Conservation (phyloP, 345 rosid species). For the Pistacia atlantica region DNA sequence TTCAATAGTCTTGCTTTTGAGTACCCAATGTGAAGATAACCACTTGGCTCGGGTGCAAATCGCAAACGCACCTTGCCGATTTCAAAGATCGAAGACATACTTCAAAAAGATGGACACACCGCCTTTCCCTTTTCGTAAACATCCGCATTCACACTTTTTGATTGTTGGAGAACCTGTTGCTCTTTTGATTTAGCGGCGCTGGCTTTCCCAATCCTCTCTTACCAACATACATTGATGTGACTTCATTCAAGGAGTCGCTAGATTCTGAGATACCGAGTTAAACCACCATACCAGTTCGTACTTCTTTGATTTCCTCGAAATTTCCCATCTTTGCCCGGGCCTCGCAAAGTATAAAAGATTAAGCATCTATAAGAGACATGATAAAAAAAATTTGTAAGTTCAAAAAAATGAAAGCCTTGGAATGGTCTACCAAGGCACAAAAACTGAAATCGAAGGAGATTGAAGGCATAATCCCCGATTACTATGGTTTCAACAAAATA, state of each 20-base stretch:
- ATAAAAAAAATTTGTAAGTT: no score
- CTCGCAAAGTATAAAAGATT: no score
- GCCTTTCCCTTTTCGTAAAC: constrained; percentile 59
- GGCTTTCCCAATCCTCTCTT: constrained; percentile 66
- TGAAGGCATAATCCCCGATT: no score
- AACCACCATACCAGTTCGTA: constrained; percentile 84
- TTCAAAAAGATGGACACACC: constrained; percentile 43
- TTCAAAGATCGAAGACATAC: constrained; percentile 82
- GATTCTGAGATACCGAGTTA: constrained; percentile 70
- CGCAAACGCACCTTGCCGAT: no score
- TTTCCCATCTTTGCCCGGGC: constrained; percentile 89
- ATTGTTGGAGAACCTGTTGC: constrained; percentile 34
- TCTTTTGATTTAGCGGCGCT: constrained; percentile 50
- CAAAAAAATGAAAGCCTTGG: no score
- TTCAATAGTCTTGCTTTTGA: no score
- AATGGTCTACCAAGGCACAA: no score
- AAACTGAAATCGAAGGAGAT: no score
- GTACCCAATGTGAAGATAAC: no score
- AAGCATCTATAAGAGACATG: neutral
- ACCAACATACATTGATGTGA: constrained; percentile 48
- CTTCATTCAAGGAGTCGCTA: constrained; percentile 54
- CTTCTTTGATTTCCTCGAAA: constrained; percentile 93
- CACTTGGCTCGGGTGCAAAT: no score
- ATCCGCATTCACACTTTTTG: constrained; percentile 37
- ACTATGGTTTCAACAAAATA: no score